phyloP scores from a whole-genome alignment of 352 stramenopile genomes.

The Phytophthora nicotianae region DNA sequence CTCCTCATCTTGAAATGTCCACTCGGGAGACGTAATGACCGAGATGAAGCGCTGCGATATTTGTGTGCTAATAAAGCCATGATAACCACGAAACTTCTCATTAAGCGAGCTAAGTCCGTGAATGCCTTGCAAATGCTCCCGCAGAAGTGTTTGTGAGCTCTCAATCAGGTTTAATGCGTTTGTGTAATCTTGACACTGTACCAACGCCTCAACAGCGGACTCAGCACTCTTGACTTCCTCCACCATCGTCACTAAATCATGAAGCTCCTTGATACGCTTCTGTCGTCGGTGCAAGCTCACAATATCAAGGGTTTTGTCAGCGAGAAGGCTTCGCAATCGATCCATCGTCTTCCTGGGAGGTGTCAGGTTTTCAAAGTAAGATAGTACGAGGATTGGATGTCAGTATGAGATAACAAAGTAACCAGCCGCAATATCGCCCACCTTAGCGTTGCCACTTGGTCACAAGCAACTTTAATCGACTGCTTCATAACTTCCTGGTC shows the following conservation, averaged over 20 bases:
- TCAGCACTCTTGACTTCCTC: constrained; percentile 87
- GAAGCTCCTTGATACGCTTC: constrained; percentile 80
- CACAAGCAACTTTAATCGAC: constrained; percentile 75
- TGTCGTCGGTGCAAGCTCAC: constrained; percentile 84
- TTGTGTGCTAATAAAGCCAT: constrained; percentile 71
- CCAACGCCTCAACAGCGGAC: constrained; percentile 78
- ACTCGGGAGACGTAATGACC: constrained; percentile 79
- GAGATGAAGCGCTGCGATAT: constrained; percentile 85
- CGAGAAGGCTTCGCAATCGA: constrained; percentile 74
- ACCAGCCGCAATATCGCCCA: constrained; percentile 24
- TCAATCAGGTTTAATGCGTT: constrained; percentile 83
- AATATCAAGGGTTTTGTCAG: constrained; percentile 87
- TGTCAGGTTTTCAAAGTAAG: background rate
- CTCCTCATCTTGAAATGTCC: constrained; percentile 77
- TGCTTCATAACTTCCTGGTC: constrained; percentile 89
- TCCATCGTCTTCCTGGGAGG: constrained; percentile 77
- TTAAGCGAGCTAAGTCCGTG: constrained; percentile 71
- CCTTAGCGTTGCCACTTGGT: constrained; percentile 82
- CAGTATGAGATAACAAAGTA: constrained; percentile 5
- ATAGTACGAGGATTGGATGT: background rate
- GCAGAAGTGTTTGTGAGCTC: constrained; percentile 62
- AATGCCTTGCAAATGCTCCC: constrained; percentile 79
- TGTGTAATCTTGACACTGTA: constrained; percentile 86
- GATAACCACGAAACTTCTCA: constrained; percentile 82
- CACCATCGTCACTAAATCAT: constrained; percentile 85